A percentile compares a stretch with the other conserved stretches of the same genome.
phyloP scores from a whole-genome alignment of 108 stramenopile genomes.

The Cylindrotheca closterium region DNA sequence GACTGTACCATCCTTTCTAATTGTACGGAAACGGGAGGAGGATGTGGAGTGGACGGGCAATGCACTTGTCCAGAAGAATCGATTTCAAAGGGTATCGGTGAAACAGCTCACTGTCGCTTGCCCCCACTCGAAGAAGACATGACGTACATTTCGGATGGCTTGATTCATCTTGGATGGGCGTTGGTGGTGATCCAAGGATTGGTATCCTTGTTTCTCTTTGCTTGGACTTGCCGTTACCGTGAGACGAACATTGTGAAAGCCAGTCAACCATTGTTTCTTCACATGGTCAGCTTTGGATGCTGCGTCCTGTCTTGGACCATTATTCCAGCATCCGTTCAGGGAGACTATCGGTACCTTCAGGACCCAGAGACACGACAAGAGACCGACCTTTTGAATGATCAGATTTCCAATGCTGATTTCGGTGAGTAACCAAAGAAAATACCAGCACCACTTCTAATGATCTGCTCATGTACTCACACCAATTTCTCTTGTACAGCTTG shows the following conservation, averaged over 20 bases:
- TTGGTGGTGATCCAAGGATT: slow-evolving; percentile 8
- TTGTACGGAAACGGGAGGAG: too few species aligned
- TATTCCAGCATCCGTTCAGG: slow-evolving; percentile 14
- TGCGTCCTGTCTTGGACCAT: slow-evolving; percentile 15
- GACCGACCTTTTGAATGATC: slow-evolving; percentile 4
- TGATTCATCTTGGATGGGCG: slow-evolving; percentile 7
- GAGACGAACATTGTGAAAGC: slow-evolving; percentile 22
- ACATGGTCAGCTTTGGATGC: slow-evolving; percentile 10
- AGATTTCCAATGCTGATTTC: slow-evolving; percentile 10
- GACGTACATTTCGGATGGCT: slow-evolving; percentile 19
- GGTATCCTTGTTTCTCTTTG: not conserved
- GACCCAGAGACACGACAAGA: slow-evolving; percentile 2
- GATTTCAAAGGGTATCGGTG: too few species aligned
- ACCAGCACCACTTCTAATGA: too few species aligned
- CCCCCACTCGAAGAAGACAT: too few species aligned
- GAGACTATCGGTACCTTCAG: slow-evolving; percentile 14
- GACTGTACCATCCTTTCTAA: too few species aligned
- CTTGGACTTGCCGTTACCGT: slow-evolving; percentile 26
- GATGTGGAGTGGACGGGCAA: too few species aligned
- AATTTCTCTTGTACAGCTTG: too few species aligned
- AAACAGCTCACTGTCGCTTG: too few species aligned
- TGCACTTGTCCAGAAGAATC: too few species aligned
- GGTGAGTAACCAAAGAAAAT: too few species aligned
- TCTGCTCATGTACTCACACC: too few species aligned
- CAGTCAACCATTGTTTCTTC: slow-evolving; percentile 29